A percentile compares a stretch with the other conserved stretches of the same genome.
Conservation (phyloP, 306 rosid species). For the Sesbania bispinosa region DNA sequence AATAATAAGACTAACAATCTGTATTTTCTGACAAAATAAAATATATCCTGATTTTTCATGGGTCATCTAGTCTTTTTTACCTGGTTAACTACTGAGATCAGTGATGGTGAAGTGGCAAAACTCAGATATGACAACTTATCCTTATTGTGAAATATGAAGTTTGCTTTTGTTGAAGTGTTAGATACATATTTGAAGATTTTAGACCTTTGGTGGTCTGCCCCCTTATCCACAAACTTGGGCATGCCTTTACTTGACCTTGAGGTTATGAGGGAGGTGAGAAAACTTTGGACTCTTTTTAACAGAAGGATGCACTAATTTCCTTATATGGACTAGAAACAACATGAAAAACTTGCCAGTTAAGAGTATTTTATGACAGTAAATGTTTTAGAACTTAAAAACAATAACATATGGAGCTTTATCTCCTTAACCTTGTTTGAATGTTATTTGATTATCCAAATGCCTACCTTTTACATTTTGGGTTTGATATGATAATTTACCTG, state of each 20-base stretch:
- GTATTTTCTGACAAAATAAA: neutral
- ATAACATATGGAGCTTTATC: neutral
- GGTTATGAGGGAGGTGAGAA: slow-evolving; percentile 6
- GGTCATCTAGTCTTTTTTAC: neutral
- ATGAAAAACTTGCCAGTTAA: neutral
- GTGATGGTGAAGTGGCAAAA: slow-evolving; percentile 11
- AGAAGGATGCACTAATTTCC: neutral
- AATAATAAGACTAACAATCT: neutral
- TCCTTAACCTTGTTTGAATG: neutral
- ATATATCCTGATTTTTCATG: neutral
- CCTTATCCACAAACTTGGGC: neutral
- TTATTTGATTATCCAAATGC: neutral
- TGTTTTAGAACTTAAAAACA: slow-evolving; percentile 11
- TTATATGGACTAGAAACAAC: neutral
- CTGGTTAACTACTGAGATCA: neutral
- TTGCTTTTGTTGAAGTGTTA: neutral
- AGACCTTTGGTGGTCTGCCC: neutral
- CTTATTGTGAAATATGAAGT: neutral
- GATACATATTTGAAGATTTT: neutral
- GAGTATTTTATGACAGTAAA: neutral
- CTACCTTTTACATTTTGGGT: neutral
- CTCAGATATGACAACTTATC: neutral
- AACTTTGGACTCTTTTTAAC: neutral
- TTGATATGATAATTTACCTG: slow-evolving; percentile 11
- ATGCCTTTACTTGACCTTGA: neutral